Base-by-base conservation (phyloP, 2,329 filamentous ascomycete species). In the Ophiosphaerella narmari region DNA sequence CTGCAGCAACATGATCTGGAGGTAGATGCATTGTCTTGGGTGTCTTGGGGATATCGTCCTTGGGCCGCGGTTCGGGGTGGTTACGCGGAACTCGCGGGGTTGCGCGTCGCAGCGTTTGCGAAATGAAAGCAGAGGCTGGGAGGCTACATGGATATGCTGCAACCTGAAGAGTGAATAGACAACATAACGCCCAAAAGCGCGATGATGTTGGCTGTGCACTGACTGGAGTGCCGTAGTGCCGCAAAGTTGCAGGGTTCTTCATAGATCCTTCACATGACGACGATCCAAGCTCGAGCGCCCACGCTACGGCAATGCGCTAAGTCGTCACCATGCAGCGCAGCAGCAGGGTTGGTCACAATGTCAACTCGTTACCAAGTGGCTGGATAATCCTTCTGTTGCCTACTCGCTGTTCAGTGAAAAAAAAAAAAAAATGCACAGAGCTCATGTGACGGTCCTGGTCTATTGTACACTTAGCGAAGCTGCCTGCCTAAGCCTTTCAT, bases 11-110 rank as follows among this genome's bases (percentile, higher is more conserved):
- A 54, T 59, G 43, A 48, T 54, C 49, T 44, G 56, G 56, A 32
- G 58, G 59, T 33, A 65, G 49, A 52, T 60, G 63, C 68, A 71
- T 71, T 43, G 56, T 54, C 43, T 35, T 49, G 34, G 47, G 46
- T 11, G 52, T 40, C 12, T n/a, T 40, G 36, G 43, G 21, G 29
- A 29, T 29, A 29, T 7, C 26, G 7, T 29, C 26, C 26, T 29
- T 29, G 26, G 26, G 26, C 26, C 26, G 26, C 5, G 26, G 26
- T 29, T 8, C 2, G 26, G 26, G 26, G 26, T 11, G 26, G 5
- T 29, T 29, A 29, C 26, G 26, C 26, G 48, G 47, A 38, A 32
- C 23, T 16, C 33, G 24, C 36, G 41, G 29, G 34, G 36, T 31
- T n/a, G 39, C 35, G 47, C 37, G 33, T 14, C n/a, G 36, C 13